phyloP scores from a whole-genome alignment of 306 rosid genomes.

The Cyamopsis tetragonoloba region DNA sequence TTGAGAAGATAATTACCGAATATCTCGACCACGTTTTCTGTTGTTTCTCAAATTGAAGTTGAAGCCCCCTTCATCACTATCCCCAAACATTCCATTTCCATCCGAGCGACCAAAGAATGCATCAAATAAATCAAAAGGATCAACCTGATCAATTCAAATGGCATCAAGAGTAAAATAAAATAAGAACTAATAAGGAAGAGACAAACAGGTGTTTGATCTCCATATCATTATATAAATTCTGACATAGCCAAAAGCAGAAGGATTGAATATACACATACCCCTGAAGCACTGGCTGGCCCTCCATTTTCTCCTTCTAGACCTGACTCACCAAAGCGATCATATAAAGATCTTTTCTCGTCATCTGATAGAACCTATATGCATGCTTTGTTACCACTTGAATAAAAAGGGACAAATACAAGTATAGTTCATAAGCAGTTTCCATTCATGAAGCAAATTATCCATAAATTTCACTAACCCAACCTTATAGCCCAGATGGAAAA shows the following conservation, averaged over 20 bases:
- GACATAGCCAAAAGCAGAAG: slow-evolving; percentile 11
- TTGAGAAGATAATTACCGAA: slow-evolving; percentile 47
- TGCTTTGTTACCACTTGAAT: slow-evolving; percentile 55
- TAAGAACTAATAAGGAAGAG: neutral
- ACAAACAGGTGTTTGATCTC: neutral
- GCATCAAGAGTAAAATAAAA: slow-evolving; percentile 22
- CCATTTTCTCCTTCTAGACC: slow-evolving; percentile 79
- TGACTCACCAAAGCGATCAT: slow-evolving; percentile 91
- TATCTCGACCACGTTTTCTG: slow-evolving; percentile 52
- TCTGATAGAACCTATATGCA: slow-evolving; percentile 91
- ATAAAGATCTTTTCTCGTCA: slow-evolving; percentile 89
- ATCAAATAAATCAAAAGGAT: slow-evolving; percentile 70
- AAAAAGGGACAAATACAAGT: slow-evolving; percentile 27
- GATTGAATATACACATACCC: slow-evolving; percentile 51
- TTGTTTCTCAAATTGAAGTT: slow-evolving; percentile 53
- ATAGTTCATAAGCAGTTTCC: slow-evolving; percentile 9
- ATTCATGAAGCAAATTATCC: slow-evolving; percentile 8
- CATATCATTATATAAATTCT: slow-evolving; percentile 12
- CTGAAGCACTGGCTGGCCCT: slow-evolving; percentile 48
- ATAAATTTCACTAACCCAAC: neutral
- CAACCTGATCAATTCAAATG: slow-evolving; percentile 51
- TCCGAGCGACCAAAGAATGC: slow-evolving; percentile 72
- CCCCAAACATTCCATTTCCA: slow-evolving; percentile 65
- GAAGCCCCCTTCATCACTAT: slow-evolving; percentile 59
- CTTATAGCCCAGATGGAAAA: neutral